Conservation (phyloP, 495 filamentous ascomycete species). For the Neurospora sublineolata region DNA sequence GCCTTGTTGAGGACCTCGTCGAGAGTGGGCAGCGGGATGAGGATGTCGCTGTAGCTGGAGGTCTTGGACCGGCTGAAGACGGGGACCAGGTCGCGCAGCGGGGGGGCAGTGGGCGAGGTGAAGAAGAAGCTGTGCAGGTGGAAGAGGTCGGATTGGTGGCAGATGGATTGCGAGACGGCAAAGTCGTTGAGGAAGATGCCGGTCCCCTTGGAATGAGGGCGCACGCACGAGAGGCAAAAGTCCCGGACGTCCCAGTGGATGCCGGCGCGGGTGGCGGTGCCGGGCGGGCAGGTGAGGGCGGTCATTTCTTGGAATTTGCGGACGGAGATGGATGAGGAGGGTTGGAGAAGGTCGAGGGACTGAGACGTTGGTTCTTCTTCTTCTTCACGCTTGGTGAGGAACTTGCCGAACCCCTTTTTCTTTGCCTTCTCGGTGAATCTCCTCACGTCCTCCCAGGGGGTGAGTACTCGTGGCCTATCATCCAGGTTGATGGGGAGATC, state of each 20-base stretch:
- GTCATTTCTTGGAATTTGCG: constrained; percentile 41
- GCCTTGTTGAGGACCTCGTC: constrained; percentile 31
- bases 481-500: constrained; percentile 70
- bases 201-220: constrained; percentile 49
- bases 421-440: constrained; percentile 27
- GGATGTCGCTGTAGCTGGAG: constrained; percentile 52
- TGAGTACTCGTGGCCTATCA: constrained; percentile 63
- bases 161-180: constrained; percentile 52
- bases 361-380: constrained; percentile 1
- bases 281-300: constrained; percentile 43
- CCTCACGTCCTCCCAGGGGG: constrained; percentile 50
- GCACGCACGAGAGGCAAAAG: constrained; percentile 50
- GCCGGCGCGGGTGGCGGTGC: constrained; percentile 44
- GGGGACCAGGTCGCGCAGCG: constrained; percentile 52
- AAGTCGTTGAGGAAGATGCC: constrained; percentile 54
- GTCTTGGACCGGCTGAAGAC: constrained; percentile 66
- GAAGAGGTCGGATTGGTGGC: constrained; percentile 70
- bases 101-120: constrained; percentile 49
- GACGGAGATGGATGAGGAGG: constrained; percentile 14
- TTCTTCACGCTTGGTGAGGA: constrained; percentile 12
- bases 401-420: constrained; percentile 20
- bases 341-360: not conserved
- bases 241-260: constrained; percentile 40
- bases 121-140: constrained; percentile 62
- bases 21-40: constrained; percentile 70